Evolutionary conservation across 2,329 filamentous ascomycete species (phyloP), one percentile per base, ranked within the genome.

Genomic region (Colletotrichum godetiae): DNA sequence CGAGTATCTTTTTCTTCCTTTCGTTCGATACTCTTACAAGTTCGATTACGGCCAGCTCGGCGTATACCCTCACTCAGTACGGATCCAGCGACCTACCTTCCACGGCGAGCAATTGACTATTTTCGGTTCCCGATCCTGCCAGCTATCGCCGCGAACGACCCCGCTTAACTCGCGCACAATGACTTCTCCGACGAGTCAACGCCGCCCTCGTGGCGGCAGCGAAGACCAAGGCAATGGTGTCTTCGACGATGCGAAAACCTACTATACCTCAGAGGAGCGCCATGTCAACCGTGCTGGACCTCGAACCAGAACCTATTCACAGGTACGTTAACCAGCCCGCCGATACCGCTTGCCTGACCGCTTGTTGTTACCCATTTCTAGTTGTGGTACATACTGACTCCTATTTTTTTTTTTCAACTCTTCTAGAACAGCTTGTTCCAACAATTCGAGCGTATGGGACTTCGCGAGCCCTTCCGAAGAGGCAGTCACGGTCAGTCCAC

Each of bases 221-320:
- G 87, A 90, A 72, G 87, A 87, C 60, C 80, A 79, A 66, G 80
- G 83, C 29, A 42, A 53, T 24, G 81, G 84, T 35, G 85, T 90
- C 60, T 90, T 84, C 75, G 88, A 89, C 73, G 88, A 90, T 81
- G 89, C 89, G 72, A 86, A 85, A 78, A 90, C 88, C 29, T 91
- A 91, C 78, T 91, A 91, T 75, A 82, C 87, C 42, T 86, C 88
- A 29, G 88, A 90, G 46, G 87, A 88, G 67, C 87, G 89, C 67
- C 87, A 89, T 75, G 81, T 81, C 68, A 85, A 87, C 76, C 85
- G 85, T 37, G 82, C 82, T 64, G 87, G 88, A 27, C 81, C 83
- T 53, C 86, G 89, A 63, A 88, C 87, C 22, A 85, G 88, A 73
- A 91, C 89, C 27, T 90, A 88, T 76, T 90, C 89, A 3, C 88